Conservation (phyloP, 768 basidiomycete species). For the Phaeotremella skinneri region DNA sequence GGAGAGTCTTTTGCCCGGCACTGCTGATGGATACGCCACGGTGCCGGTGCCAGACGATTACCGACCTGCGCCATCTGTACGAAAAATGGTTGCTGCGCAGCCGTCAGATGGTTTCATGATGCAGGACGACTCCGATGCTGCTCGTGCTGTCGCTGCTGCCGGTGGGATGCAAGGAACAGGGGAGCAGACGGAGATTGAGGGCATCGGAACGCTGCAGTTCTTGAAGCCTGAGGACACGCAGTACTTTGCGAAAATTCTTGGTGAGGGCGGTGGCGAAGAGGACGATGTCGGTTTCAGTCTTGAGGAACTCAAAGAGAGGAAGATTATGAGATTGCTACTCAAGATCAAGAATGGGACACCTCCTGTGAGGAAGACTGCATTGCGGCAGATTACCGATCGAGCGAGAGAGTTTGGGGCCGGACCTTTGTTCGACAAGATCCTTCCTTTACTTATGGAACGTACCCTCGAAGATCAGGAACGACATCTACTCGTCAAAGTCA, state of each 20-base stretch:
- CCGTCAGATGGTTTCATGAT: constrained; percentile 85
- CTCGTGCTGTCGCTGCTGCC: constrained; percentile 79
- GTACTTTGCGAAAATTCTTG: constrained; percentile 87
- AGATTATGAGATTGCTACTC: constrained; percentile 94
- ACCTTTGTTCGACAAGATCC: constrained; percentile 96
- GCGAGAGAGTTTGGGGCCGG: constrained; percentile 98
- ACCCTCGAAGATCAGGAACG: constrained; percentile 96
- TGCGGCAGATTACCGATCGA: constrained; percentile 98
- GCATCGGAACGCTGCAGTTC: constrained; percentile 93
- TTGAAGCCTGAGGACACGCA: constrained; percentile 98
- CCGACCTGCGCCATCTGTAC: constrained; percentile 65
- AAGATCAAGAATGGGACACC: constrained; percentile 99
- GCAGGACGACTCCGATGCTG: constrained; percentile 82
- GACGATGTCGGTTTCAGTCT: constrained; percentile 88
- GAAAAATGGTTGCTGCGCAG: constrained; percentile 59
- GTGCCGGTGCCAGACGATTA: constrained; percentile 94
- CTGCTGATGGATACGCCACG: constrained; percentile 72
- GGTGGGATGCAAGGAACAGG: constrained; percentile 74
- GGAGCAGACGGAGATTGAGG: constrained; percentile 96
- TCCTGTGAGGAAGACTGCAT: constrained; percentile 93
- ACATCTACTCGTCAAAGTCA: constrained; percentile 96
- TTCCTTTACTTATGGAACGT: constrained; percentile 83
- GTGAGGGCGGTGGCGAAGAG: constrained; percentile 60
- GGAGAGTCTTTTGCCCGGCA: constrained; percentile 77
- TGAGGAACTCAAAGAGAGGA: constrained; percentile 99